A percentile compares a stretch with the other conserved stretches of the same genome.
Conservation (phyloP, 1,139 yeast species). For the Entelexis sorbosivorans region DNA sequence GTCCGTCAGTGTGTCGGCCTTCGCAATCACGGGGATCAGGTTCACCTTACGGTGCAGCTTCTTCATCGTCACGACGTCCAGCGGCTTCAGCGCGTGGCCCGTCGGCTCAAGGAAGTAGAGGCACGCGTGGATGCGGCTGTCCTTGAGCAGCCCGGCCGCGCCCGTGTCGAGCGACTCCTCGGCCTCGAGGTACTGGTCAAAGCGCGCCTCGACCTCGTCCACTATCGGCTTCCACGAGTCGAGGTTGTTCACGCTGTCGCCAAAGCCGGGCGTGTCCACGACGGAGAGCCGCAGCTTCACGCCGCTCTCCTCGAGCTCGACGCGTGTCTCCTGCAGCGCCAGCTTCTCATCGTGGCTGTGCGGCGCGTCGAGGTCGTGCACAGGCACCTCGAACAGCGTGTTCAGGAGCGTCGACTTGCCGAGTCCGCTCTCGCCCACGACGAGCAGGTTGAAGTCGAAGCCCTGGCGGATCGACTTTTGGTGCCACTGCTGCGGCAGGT, state of each 20-base stretch:
- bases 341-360: constrained; percentile 34
- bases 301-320: constrained; percentile 85
- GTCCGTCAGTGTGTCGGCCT: constrained; percentile 84
- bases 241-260: constrained; percentile 76
- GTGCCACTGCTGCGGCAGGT: constrained; percentile 98
- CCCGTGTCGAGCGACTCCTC: constrained; percentile 42
- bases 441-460: constrained; percentile 79
- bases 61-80: constrained; percentile 84
- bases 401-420: constrained; percentile 91
- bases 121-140: constrained; percentile 77
- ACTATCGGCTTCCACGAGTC: constrained; percentile 92
- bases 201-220: constrained; percentile 77
- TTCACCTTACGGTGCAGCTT: constrained; percentile 85
- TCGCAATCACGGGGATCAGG: constrained; percentile 87
- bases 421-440: constrained; percentile 70
- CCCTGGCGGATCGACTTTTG: constrained; percentile 89
- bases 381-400: constrained; percentile 74
- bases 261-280: constrained; percentile 89
- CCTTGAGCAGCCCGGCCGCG: constrained; percentile 50
- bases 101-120: constrained; percentile 93
- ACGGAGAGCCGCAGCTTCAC: constrained; percentile 78
- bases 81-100: constrained; percentile 80
- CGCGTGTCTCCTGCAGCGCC: constrained; percentile 52
- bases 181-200: constrained; percentile 76
- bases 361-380: constrained; percentile 36